phyloP scores from a whole-genome alignment of 192 early-diverging fungal species.

The Chytriomyces confervae region DNA sequence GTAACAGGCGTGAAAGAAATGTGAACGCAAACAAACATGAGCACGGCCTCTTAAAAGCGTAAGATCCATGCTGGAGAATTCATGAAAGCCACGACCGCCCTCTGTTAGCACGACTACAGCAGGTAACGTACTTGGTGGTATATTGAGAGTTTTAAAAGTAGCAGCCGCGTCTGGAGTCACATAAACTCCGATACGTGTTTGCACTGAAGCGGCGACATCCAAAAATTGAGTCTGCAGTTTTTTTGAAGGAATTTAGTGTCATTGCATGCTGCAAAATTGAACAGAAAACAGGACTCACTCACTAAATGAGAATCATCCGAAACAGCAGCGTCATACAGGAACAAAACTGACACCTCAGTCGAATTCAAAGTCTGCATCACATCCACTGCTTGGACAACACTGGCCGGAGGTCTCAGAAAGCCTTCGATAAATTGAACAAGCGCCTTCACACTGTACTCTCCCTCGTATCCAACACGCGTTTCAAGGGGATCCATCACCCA shows the following conservation, averaged over 20 bases:
- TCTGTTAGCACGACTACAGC: not conserved
- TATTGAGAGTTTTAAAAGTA: constrained; percentile 1
- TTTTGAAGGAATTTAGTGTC: not conserved
- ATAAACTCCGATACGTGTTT: constrained; percentile 24
- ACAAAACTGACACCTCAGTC: not conserved
- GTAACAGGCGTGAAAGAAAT: no score
- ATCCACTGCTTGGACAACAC: not conserved
- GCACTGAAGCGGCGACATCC: constrained; percentile 23
- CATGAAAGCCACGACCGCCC: constrained; percentile 18
- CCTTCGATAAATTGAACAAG: not conserved
- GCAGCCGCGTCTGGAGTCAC: constrained; percentile 20
- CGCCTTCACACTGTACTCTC: not conserved
- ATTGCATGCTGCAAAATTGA: not conserved
- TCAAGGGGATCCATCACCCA: not conserved
- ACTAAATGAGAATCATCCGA: not conserved
- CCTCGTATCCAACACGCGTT: not conserved
- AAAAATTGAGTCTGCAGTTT: constrained; percentile 47
- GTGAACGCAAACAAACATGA: not conserved
- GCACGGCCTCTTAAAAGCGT: no score
- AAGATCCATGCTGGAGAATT: constrained; percentile 5
- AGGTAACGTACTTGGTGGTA: not conserved
- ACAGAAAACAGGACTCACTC: not conserved
- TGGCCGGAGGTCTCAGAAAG: not conserved
- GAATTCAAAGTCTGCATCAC: not conserved
- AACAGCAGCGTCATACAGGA: not conserved